These are phyloP conservation scores for Citeromyces hawaiiensis DNA, from an alignment of 1,139 yeast genomes.

Conservation along the genomic window DNA sequence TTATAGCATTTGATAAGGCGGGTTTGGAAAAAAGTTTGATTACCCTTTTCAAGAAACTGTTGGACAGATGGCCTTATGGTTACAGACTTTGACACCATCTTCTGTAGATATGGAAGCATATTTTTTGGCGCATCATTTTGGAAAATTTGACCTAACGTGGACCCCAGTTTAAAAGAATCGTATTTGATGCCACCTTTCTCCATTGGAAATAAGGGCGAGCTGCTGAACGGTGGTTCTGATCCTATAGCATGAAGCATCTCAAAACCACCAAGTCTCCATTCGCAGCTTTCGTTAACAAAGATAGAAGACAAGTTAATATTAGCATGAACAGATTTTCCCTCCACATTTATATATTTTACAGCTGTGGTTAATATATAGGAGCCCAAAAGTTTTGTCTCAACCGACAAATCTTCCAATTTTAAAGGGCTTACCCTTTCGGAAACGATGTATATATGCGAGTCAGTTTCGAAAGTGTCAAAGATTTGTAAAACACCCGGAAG, in stretches of 20 bases:
- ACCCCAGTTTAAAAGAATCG: slow-evolving; percentile 25
- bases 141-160: slow-evolving; percentile 5
- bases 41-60: slow-evolving; percentile 33
- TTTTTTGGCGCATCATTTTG: slow-evolving; percentile 15
- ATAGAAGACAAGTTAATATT: slow-evolving; percentile 44
- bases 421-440: slow-evolving; percentile 72
- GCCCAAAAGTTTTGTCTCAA: slow-evolving; percentile 34
- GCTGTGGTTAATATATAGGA: slow-evolving; percentile 42
- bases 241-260: slow-evolving; percentile 40
- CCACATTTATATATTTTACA: slow-evolving; percentile 46
- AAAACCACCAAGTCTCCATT: slow-evolving; percentile 79
- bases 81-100: slow-evolving; percentile 16
- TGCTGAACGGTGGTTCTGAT: slow-evolving; percentile 4
- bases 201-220: slow-evolving; percentile 22
- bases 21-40: slow-evolving; percentile 24
- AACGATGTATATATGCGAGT: slow-evolving; percentile 47
- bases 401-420: slow-evolving; percentile 13
- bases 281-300: slow-evolving; percentile 57
- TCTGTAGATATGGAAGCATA: slow-evolving; percentile 15
- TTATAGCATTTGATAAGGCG: slow-evolving; percentile 31
- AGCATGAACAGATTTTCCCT: slow-evolving; percentile 56
- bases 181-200: slow-evolving; percentile 52
- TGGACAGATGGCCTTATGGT: slow-evolving; percentile 34
- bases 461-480: slow-evolving; percentile 60
- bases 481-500: slow-evolving; percentile 68